These are phyloP conservation scores for Sabuloglossum arenarium DNA, from an alignment of 495 filamentous ascomycete species.

Conservation along the genomic window DNA sequence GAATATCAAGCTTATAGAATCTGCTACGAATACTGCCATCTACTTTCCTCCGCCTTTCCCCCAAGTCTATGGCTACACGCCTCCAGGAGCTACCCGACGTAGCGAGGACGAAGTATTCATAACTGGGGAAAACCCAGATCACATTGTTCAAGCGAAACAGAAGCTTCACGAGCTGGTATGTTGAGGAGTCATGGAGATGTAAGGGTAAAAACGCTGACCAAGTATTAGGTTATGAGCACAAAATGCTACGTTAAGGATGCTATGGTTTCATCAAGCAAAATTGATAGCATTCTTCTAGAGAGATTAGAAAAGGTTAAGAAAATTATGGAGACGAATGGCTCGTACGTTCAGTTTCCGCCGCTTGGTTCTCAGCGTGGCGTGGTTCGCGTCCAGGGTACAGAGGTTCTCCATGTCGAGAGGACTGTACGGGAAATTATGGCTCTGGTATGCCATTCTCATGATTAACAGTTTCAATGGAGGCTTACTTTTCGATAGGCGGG, in stretches of 20 bases:
- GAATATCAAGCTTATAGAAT: constrained; percentile 94
- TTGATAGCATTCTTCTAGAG: constrained; percentile 78
- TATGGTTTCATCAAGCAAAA: constrained; percentile 63
- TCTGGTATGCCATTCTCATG: constrained; percentile 32
- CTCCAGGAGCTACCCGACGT: constrained; percentile 53
- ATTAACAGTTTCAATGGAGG: background rate
- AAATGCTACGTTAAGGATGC: constrained; percentile 86
- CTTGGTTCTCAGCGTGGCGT: constrained; percentile 59
- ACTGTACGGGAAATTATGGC: constrained; percentile 90
- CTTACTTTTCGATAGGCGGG: constrained; percentile 37
- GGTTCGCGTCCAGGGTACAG: constrained; percentile 77
- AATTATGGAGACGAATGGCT: constrained; percentile 91
- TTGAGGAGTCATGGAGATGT: background rate
- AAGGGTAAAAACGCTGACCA: background rate
- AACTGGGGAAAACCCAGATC: constrained; percentile 61
- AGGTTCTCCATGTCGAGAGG: constrained; percentile 81
- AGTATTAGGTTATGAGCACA: constrained; percentile 23
- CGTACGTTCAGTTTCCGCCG: constrained; percentile 74
- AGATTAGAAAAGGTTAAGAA: constrained; percentile 91
- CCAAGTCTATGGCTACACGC: constrained; percentile 68
- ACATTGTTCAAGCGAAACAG: constrained; percentile 69
- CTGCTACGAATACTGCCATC: constrained; percentile 80
- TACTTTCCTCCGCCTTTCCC: constrained; percentile 94
- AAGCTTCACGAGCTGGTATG: constrained; percentile 65
- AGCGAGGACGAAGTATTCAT: constrained; percentile 84